Conservation (phyloP, 192 early-diverging fungal genomes). For the Coemansia sp. region DNA sequence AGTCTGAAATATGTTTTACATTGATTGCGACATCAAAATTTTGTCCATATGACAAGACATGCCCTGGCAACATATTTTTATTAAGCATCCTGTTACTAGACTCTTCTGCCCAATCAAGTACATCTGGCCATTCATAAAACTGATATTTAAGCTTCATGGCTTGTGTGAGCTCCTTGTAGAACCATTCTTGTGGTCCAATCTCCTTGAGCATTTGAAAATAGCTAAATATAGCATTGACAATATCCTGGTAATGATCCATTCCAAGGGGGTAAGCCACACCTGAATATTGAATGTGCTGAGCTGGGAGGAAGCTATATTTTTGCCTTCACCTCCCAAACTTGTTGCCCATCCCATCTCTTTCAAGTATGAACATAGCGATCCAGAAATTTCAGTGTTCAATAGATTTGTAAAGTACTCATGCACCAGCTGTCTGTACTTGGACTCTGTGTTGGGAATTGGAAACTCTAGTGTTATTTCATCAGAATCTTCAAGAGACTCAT, state of each 20-base stretch:
- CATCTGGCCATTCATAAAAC: slow-evolving; percentile 62
- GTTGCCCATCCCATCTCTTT: slow-evolving; percentile 86
- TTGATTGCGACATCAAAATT: slow-evolving; percentile 64
- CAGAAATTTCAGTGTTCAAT: slow-evolving; percentile 77
- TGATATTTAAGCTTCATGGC: slow-evolving; percentile 49
- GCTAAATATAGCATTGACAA: slow-evolving; percentile 23
- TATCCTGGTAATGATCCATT: slow-evolving; percentile 21
- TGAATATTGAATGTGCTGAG: slow-evolving; percentile 18
- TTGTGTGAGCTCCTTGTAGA: slow-evolving; percentile 29
- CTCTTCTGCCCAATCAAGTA: slow-evolving; percentile 59
- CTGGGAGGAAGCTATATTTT: neutral
- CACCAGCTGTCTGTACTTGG: slow-evolving; percentile 56
- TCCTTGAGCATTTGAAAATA: slow-evolving; percentile 30
- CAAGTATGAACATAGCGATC: slow-evolving; percentile 78
- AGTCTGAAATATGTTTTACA: slow-evolving; percentile 57
- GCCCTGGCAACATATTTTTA: slow-evolving; percentile 61
- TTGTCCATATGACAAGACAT: slow-evolving; percentile 61
- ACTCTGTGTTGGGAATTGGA: slow-evolving; percentile 73
- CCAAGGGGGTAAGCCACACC: slow-evolving; percentile 14
- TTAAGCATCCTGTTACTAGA: slow-evolving; percentile 68
- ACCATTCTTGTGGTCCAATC: slow-evolving; percentile 28
- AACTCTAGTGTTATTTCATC: slow-evolving; percentile 71
- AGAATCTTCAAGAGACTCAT: slow-evolving; percentile 72
- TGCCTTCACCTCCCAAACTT: neutral
- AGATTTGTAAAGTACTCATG: slow-evolving; percentile 71